Evolutionary conservation across 2,329 filamentous ascomycete genomes (phyloP).

Genomic region (Aspergillus aculeatus): DNA sequence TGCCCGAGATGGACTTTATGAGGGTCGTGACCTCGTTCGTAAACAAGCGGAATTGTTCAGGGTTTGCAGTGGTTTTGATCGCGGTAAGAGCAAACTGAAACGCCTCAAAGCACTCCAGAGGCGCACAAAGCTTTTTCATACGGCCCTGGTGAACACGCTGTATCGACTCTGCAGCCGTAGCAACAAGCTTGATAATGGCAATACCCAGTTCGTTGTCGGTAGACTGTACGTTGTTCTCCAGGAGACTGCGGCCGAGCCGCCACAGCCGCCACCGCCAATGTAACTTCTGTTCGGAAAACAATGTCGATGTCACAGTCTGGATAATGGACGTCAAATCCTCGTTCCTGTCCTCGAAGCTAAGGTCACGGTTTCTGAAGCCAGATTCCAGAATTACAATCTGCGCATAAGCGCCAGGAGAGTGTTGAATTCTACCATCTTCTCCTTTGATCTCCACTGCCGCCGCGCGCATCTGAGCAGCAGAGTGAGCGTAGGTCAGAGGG

Average conservation of each 20-base stretch:
- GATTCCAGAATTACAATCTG: constrained; percentile 39
- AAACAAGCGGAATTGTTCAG: constrained; percentile 25
- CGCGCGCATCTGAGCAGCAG: constrained; percentile 32
- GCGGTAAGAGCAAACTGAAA: constrained; percentile 34
- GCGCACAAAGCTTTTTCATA: constrained; percentile 23
- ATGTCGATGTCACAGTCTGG: constrained; percentile 27
- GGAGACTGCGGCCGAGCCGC: constrained; percentile 36
- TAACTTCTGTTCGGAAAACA: constrained; percentile 31
- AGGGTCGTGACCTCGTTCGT: constrained; percentile 28
- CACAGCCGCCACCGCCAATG: constrained; percentile 45
- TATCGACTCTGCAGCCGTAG: constrained; percentile 30
- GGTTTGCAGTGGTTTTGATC: constrained; percentile 22
- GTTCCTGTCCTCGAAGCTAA: constrained; percentile 24
- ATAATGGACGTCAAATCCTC: constrained; percentile 26
- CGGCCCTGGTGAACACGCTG: constrained; percentile 30
- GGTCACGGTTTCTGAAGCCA: constrained; percentile 28
- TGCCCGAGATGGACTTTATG: constrained; percentile 22
- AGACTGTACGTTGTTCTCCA: constrained; percentile 30
- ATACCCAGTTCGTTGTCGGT: constrained; percentile 21
- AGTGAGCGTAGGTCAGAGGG: constrained; percentile 29
- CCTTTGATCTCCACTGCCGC: constrained; percentile 29
- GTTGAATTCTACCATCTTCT: constrained; percentile 28
- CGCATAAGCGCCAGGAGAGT: constrained; percentile 32
- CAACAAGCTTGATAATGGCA: constrained; percentile 24
- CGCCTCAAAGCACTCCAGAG: constrained; percentile 40